A percentile compares a stretch with the other conserved stretches of the same genome.
Evolutionary conservation across 2,329 filamentous ascomycete species (phyloP).

Genomic region (Phialophora tarda): DNA sequence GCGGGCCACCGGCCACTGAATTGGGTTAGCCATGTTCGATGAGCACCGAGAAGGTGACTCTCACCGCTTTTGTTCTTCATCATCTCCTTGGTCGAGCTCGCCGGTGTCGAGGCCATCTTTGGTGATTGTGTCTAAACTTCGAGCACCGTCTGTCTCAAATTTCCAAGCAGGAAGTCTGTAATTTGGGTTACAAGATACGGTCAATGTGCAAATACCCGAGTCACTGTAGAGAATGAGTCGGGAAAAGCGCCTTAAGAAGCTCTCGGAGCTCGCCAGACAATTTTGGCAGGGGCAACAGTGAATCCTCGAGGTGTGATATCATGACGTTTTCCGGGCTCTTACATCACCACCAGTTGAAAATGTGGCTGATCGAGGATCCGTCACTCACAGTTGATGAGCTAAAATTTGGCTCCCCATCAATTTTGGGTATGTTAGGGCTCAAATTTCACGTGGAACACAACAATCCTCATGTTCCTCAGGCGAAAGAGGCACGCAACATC

Average conservation of each 20-base stretch:
- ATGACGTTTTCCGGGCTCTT: constrained; percentile 18
- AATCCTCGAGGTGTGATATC: constrained; percentile 10
- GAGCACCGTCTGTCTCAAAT: not conserved
- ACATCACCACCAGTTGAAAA: constrained; percentile 10
- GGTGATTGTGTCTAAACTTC: not conserved
- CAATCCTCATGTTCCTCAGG: not conserved
- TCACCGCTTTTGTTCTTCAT: constrained; percentile 39
- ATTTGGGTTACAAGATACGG: constrained; percentile 1
- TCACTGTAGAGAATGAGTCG: not conserved
- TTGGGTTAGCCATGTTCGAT: constrained; percentile 2
- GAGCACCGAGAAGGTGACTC: not conserved
- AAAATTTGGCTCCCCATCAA: not conserved
- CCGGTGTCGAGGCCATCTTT: constrained; percentile 22
- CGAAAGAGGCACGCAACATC: not conserved
- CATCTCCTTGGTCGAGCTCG: constrained; percentile 34
- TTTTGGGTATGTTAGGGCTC: not conserved
- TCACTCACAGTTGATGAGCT: constrained; percentile 2
- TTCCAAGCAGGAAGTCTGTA: not conserved
- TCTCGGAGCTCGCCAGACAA: constrained; percentile 4
- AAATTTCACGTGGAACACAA: not conserved
- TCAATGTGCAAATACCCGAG: not conserved
- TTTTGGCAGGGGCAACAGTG: constrained; percentile 3
- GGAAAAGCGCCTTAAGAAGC: not conserved
- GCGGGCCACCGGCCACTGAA: constrained; percentile 62
- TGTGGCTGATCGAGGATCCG: not conserved